These are phyloP conservation scores for Botryotinia narcissicola DNA, from an alignment of 2,329 filamentous ascomycete species.

Conservation along the genomic window DNA sequence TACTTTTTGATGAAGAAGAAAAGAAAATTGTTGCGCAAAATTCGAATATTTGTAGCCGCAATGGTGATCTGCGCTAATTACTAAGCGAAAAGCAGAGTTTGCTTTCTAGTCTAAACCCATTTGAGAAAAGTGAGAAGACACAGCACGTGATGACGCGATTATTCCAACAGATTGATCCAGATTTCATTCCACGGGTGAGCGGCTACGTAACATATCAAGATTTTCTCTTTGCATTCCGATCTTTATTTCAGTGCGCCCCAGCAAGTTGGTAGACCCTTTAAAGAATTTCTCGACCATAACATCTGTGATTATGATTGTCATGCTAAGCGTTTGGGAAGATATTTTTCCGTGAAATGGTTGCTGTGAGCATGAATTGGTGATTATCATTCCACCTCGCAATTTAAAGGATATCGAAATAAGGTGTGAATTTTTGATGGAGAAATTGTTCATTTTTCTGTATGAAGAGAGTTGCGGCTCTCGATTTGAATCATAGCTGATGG, in stretches of 20 bases:
- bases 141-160: neutral
- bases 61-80: constrained; percentile 4
- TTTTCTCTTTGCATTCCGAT: constrained; percentile 10
- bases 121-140: neutral
- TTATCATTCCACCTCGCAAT: neutral
- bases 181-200: neutral
- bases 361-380: neutral
- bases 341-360: neutral
- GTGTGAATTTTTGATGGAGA: neutral
- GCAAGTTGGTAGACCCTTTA: neutral
- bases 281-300: neutral
- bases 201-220: neutral
- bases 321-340: neutral
- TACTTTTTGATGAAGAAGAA: constrained; percentile 56
- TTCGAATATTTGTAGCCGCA: constrained; percentile 12
- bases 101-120: neutral
- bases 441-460: neutral
- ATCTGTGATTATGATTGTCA: neutral
- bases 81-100: constrained; percentile 1
- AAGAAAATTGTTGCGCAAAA: constrained; percentile 20
- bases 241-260: neutral
- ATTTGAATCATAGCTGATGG: neutral
- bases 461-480: neutral
- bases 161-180: neutral
- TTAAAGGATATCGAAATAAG: neutral